Base-by-base conservation (phyloP, 306 rosid species). In the Quercus alba region DNA sequence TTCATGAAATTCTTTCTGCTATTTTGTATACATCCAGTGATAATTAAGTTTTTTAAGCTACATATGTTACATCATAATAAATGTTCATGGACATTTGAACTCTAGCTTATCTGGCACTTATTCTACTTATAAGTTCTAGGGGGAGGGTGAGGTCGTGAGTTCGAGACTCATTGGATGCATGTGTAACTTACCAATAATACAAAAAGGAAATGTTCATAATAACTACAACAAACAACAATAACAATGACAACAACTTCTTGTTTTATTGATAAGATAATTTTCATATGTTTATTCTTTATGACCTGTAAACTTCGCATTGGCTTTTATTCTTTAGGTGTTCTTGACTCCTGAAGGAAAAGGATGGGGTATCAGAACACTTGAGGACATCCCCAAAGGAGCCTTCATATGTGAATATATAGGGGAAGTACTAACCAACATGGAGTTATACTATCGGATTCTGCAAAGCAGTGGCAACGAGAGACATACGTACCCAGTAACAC, bases 371-470 rank as follows among this genome's bases (percentile, higher is more conserved):
- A 90, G 97, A 89, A 52, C 93, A 23, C 87, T 91, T 3, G 92
- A 93, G 81, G 84, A 84, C 77, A 87, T 94, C 85, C 94, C 94
- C 1, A 91, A 81, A 81, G 97, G 99, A 21, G 57, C 86, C 77
- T 94, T 93, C 78, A 87, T 94, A 4, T 94, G 97, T 77, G 99
- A 94, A 85, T 94, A 93, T 46, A 85, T 85, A 13, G 99, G 99
- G 58, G 99, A 94, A 81, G 80, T 94, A 82, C 77, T 94, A 81
- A 94, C 99, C 26, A 94, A 93, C 84, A 80, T 78, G 33, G 99
- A 94, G 85, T 82, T 94, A 76, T 90, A 86, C 80, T 88, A 94
- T 14, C 85, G 99, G 77, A 85, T 54, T 77, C 3, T 80, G 83
- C 73, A 78, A 63, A 76, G 75, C 18, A 68, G 77, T 17, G 81